Base-by-base conservation (phyloP, 495 filamentous ascomycete genomes). In the Oidiodendron maius region DNA sequence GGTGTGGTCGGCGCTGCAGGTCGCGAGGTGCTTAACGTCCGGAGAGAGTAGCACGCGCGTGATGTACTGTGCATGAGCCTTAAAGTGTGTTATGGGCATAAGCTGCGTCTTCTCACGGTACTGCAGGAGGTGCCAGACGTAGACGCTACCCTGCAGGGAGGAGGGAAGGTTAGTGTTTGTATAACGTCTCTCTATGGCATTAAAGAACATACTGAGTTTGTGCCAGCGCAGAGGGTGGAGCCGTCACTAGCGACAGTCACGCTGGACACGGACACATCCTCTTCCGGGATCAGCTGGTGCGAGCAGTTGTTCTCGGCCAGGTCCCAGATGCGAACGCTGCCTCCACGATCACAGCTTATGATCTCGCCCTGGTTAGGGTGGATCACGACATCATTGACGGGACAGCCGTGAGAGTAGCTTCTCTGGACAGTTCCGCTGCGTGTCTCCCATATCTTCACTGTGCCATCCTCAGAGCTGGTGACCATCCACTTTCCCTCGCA, bases 401-500 rank as follows among this genome's bases (percentile, higher is more conserved):
- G 76, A 18, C 77, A 80, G 20, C 83, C 84, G 59, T 98, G 93
- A 46, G 75, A 79, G 62, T 98, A 98, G 67, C 91, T 95, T 16
- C 93, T 80, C 63, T 97, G 93, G 35, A 97, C 78, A 37, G 74
- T 84, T 17, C 89, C 94, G 4, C 76, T 85, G 20, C 94, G 77
- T 5, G 91, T 97, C 64, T 98, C 94, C 93, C 93, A 98, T 38
- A 98, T 95, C 73, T 96, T 97, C 53, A 98, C 91, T 6, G 90
- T 95, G 40, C 91, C 87, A 59, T 98, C 93, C 63, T 98, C 93
- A 30, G 88, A 94, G 66, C 87, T 93, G 3, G 93, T 98, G n/a
- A 96, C 91, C 90, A 98, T 96, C 93, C 93, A 98, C 68, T 97
- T 97, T 10, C 90, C 90, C 63, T 98, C 93, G 59, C 90, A 96